Base-by-base conservation (phyloP, 495 filamentous ascomycete genomes). In the Letharia columbiana region DNA sequence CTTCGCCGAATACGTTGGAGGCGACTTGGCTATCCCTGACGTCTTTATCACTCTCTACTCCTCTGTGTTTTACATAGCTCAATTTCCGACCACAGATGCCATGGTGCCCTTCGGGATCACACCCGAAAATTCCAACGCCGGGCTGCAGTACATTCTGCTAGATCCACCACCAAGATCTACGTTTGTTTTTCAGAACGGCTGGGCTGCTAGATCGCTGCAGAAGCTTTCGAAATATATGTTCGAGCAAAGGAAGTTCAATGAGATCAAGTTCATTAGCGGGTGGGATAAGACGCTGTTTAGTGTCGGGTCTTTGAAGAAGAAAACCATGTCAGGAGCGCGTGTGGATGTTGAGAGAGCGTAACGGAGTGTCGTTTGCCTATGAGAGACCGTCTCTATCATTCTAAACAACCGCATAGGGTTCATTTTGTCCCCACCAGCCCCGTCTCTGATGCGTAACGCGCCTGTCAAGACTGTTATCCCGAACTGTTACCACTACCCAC, bases 161-260 rank as follows among this genome's bases (percentile, higher is more conserved):
- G 37, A 39, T 8, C 37, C 37, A 39, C 37, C 37, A 8, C 37
- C 37, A 39, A 39, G 4, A 39, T 39, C 37, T 39, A 39, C 37
- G 37, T 39, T 39, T 8, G 37, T 39, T 39, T 39, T 39, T 8
- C 37, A 39, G 37, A 4, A 39, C 8, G 37, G 37, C 8, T 4
- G 4, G 37, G 37, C 37, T 39, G 37, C 37, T 39, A 39, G 37
- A 39, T 39, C 37, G 37, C 37, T 39, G 37, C 37, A 39, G 37
- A 39, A 4, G 37, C 37, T 39, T 4, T 8, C 37, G 4, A 39
- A 39, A 8, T 39, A 39, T 39, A 39, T 39, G 37, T 52, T 73
- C 33, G 74, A 72, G 63, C 70, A 71, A 40, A 70, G 73, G 2
- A 31, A 65, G 40, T 44, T 76, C 2, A 59, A n/a, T 23, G 45